Percentiles rank a stretch among this genome's conserved stretches.
Conservation (phyloP, 2,329 filamentous ascomycete genomes). For the Clonostachys solani region DNA sequence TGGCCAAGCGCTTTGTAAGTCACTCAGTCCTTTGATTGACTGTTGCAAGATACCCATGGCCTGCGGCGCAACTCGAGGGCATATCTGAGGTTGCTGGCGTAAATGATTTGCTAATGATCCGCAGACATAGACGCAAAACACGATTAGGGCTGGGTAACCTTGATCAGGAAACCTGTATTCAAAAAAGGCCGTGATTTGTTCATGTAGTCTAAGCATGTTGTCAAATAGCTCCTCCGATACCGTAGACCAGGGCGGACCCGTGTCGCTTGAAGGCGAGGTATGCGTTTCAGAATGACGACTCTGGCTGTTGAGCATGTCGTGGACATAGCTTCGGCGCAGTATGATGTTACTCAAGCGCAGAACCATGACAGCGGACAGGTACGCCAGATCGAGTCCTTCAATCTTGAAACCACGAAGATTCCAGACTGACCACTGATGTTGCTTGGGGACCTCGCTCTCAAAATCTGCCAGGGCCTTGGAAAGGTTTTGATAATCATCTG, state of each 20-base stretch:
- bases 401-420: constrained; percentile 27
- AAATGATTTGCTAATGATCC: constrained; percentile 9
- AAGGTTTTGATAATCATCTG: constrained; percentile 6
- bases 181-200: constrained; percentile 26
- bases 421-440: constrained; percentile 26
- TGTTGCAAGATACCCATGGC: neutral
- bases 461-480: constrained; percentile 24
- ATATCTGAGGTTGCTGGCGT: neutral
- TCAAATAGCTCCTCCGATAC: constrained; percentile 24
- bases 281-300: neutral
- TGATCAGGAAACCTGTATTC: constrained; percentile 17
- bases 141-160: constrained; percentile 26
- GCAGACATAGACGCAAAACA: constrained; percentile 33
- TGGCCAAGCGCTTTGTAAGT: neutral
- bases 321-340: constrained; percentile 22
- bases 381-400: constrained; percentile 25
- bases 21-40: neutral
- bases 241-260: constrained; percentile 15
- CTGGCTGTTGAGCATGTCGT: constrained; percentile 14
- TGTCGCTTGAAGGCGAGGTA: constrained; percentile 2
- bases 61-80: neutral
- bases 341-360: constrained; percentile 28
- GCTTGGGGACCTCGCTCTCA: constrained; percentile 19
- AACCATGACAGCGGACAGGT: constrained; percentile 26
- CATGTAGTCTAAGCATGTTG: constrained; percentile 25